Evolutionary conservation across 164 flowering plant genomes (phyloP), one percentile per base, ranked within the genome.

Genomic region (Aristolochia californica): DNA sequence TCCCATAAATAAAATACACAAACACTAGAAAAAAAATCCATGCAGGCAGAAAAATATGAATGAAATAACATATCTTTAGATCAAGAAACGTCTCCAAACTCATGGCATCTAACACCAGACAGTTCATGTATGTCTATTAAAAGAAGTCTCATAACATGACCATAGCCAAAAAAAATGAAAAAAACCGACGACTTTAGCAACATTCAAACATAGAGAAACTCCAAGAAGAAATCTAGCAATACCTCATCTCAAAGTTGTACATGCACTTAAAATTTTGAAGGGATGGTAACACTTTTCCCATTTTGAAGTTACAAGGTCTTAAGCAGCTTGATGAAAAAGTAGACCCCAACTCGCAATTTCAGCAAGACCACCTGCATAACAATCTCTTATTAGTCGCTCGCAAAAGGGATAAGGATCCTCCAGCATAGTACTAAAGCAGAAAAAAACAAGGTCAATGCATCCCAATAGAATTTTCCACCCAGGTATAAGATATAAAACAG

Each of bases 251-350:
- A 64, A 91, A 86, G 67, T 76, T 77, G 75, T 85, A 88, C 2
- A 59, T 68, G 71, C 89, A 85, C 73, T 67, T 85, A 68, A 80
- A 88, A 25, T 76, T 69, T 65, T 81, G 87, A 64, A 88, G 75
- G 43, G 83, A 74, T 56, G 60, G 70, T 57, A 91, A 66, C 45
- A 87, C 77, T 68, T 72, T 83, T 72, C 91, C 96, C 86, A 83
- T 72, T 72, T 87, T 91, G 61, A 91, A 87, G 74, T 91, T 95
- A 79, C 95, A 88, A 58, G 93, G 89, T 23, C 82, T 62, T 26
- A 91, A 67, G 62, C 78, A 77, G 62, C 78, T 84, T 56, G 96
- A 78, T 51, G 85, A 63, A 48, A 83, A 67, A 66, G 69, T 79
- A 63, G 96, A 73, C 66, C 85, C 61, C 55, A 84, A 17, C 7